Conservation (phyloP, 2,329 filamentous ascomycete genomes). For the Colletotrichum nymphaeae region DNA sequence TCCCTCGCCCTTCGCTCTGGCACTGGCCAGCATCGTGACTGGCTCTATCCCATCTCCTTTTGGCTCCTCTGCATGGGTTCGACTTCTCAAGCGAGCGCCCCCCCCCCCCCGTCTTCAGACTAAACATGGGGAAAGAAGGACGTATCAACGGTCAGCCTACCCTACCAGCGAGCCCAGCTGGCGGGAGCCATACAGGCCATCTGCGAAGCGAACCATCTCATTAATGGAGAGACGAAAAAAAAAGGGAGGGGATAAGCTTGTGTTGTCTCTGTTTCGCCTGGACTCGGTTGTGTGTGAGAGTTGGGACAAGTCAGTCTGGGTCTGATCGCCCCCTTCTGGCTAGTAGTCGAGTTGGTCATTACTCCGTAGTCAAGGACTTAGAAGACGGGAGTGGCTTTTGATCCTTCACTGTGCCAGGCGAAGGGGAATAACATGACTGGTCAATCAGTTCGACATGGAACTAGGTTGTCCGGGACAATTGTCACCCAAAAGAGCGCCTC, state of each 20-base stretch:
- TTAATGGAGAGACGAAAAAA: slow-evolving; percentile 14
- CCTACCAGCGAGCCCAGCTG: background rate
- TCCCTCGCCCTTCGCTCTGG: background rate
- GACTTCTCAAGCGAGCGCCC: background rate
- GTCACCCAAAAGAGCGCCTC: background rate
- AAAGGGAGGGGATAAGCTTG: slow-evolving; percentile 23
- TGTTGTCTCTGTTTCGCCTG: slow-evolving; percentile 34
- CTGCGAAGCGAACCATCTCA: slow-evolving; percentile 28
- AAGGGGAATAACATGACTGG: background rate
- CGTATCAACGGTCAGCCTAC: too few relatives aligned
- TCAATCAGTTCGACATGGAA: background rate
- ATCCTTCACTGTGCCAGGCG: background rate
- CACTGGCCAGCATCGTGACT: background rate
- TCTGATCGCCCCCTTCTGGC: slow-evolving; percentile 22
- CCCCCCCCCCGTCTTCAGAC: slow-evolving; percentile 1
- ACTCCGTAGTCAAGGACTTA: too few relatives aligned
- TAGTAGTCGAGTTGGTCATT: background rate
- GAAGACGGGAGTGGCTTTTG: background rate
- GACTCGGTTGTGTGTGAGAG: slow-evolving; percentile 33
- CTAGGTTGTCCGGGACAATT: background rate
- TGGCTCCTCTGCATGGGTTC: background rate
- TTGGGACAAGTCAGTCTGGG: slow-evolving; percentile 34
- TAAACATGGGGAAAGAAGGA: background rate
- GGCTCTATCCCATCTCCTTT: background rate
- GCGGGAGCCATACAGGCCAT: slow-evolving; percentile 6